Evolutionary conservation across 2,329 filamentous ascomycete species (phyloP).

Genomic region (Scleromitrula shiraiana): DNA sequence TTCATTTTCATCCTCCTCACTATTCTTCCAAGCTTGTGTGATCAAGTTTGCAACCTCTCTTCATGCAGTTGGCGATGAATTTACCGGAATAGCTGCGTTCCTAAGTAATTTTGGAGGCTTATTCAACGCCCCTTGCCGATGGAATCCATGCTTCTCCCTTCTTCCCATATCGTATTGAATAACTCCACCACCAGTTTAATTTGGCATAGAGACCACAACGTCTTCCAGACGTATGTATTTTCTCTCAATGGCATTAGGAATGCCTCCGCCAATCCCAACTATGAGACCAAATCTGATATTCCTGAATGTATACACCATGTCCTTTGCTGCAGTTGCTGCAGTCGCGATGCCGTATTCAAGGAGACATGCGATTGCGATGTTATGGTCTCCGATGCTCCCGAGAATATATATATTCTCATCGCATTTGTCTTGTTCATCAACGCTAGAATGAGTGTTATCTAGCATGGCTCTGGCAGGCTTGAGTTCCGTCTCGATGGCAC

Average conservation of each 20-base stretch:
- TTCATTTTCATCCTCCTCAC: neutral
- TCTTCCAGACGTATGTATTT: constrained; percentile 14
- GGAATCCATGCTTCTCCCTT: constrained; percentile 8
- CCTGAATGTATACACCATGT: constrained; percentile 29
- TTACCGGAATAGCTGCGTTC: neutral
- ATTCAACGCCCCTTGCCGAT: constrained; percentile 8
- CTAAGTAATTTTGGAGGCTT: constrained; percentile 8
- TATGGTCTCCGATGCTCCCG: constrained; percentile 14
- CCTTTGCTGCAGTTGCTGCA: constrained; percentile 29
- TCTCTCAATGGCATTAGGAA: constrained; percentile 12
- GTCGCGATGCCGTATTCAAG: constrained; percentile 15
- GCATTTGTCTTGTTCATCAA: neutral
- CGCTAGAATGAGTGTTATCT: constrained; percentile 15
- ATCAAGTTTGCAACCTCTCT: neutral
- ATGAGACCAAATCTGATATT: constrained; percentile 33
- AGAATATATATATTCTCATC: constrained; percentile 16
- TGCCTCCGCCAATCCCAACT: constrained; percentile 35
- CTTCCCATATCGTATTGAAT: constrained; percentile 16
- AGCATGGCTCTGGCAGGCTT: constrained; percentile 21
- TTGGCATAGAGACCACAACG: constrained; percentile 10
- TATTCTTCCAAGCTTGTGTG: neutral
- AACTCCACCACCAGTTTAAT: constrained; percentile 8
- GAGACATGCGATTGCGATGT: constrained; percentile 17
- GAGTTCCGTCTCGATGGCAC: constrained; percentile 1
- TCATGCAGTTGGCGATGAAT: neutral